These are phyloP conservation scores for Chalara sp. DNA, from an alignment of 2,329 filamentous ascomycete species.

Conservation along the genomic window DNA sequence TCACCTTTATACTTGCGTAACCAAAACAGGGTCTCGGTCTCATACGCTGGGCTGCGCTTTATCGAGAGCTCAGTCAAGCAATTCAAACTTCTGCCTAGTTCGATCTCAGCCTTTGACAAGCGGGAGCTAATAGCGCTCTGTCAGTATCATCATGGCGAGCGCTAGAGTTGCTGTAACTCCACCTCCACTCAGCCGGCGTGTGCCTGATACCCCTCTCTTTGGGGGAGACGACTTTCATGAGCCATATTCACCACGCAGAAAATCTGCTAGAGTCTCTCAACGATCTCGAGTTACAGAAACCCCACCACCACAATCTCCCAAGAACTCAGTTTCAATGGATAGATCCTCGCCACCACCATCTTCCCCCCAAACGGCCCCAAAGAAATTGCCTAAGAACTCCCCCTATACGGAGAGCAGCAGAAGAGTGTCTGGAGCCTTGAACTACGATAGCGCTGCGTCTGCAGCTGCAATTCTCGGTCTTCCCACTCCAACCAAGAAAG, in stretches of 20 bases:
- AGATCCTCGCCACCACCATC: conserved; percentile 15
- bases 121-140: too few relatives aligned
- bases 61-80: too few relatives aligned
- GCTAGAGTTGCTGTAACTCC: conserved; percentile 44
- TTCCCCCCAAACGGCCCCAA: conserved; percentile 22
- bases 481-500: conserved; percentile 13
- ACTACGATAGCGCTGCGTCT: conserved; percentile 35
- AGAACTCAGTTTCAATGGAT: conserved; percentile 7
- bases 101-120: too few relatives aligned
- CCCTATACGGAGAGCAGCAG: conserved; percentile 38
- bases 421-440: conserved; percentile 39
- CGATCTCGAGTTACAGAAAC: conserved; percentile 42
- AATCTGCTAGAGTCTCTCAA: conserved; percentile 58
- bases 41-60: too few relatives aligned
- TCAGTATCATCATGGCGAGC: conserved; percentile 17
- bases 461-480: conserved; percentile 30
- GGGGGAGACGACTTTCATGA: conserved; percentile 64
- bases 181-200: conserved; percentile 46
- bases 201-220: conserved; percentile 62
- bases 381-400: conserved; percentile 13
- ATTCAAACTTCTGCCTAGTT: too few relatives aligned
- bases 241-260: conserved; percentile 62
- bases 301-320: conserved; percentile 38
- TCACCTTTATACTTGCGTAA: too few relatives aligned
- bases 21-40: too few relatives aligned